phyloP scores from a whole-genome alignment of 495 filamentous ascomycete species.

The Jackrogersella multiformis region DNA sequence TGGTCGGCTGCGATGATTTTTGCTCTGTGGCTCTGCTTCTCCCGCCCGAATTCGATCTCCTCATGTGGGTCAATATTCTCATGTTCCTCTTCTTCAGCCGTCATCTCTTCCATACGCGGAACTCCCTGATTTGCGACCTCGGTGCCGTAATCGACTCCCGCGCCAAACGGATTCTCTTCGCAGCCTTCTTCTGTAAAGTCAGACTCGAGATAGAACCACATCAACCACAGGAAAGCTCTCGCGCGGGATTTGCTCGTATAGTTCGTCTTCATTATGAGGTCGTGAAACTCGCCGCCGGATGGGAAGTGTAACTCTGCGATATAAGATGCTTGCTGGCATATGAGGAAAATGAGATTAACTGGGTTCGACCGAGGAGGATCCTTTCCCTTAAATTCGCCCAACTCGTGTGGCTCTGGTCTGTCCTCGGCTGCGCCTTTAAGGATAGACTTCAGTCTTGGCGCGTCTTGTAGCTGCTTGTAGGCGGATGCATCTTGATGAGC shows the following conservation, averaged over 20 bases:
- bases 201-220: conserved; percentile 99
- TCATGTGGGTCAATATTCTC: conserved; percentile 93
- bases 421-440: conserved; percentile 97
- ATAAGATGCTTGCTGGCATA: conserved; percentile 89
- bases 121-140: conserved; percentile 79
- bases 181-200: conserved; percentile 87
- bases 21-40: conserved; percentile 84
- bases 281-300: conserved; percentile 87
- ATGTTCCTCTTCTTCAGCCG: conserved; percentile 73
- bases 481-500: conserved; percentile 93
- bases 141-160: conserved; percentile 70
- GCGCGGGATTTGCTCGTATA: conserved; percentile 86
- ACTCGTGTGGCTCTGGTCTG: conserved; percentile 80
- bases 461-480: conserved; percentile 98
- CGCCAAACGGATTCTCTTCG: conserved; percentile 87
- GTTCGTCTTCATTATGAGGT: conserved; percentile 89
- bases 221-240: conserved; percentile 92
- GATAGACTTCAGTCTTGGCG: conserved; percentile 94
- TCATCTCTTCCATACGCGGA: conserved; percentile 79
- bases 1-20: conserved; percentile 69
- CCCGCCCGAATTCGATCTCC: conserved; percentile 85
- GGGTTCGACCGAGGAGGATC: conserved; percentile 88
- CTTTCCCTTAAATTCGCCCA: conserved; percentile 79
- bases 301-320: conserved; percentile 94
- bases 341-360: conserved; percentile 95